phyloP scores from a whole-genome alignment of 208 protist species.

The Crithidia acanthocephali region DNA sequence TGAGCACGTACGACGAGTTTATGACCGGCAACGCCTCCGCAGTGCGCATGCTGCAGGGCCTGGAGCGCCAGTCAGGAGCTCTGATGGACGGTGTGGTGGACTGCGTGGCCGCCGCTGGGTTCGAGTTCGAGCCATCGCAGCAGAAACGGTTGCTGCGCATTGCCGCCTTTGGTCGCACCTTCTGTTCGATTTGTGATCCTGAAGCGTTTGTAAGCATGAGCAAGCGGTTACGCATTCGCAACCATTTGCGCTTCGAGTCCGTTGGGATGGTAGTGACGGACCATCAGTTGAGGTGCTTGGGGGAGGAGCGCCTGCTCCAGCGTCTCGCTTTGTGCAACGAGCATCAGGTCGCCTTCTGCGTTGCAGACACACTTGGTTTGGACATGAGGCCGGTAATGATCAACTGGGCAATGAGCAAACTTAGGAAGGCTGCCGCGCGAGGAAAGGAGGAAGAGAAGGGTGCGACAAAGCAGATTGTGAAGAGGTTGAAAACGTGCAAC shows the following conservation, averaged over 20 bases:
- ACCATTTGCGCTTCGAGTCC: constrained; percentile 66
- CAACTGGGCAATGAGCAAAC: constrained; percentile 94
- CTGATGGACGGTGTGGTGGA: constrained; percentile 83
- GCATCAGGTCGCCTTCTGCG: constrained; percentile 89
- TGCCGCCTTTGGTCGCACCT: constrained; percentile 94
- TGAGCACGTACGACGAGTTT: constrained; percentile 81
- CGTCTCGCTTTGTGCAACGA: constrained; percentile 76
- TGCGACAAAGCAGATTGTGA: constrained; percentile 46
- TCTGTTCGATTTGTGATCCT: constrained; percentile 84
- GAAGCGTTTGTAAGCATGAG: constrained; percentile 83
- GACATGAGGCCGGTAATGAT: constrained; percentile 81
- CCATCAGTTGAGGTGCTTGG: constrained; percentile 71
- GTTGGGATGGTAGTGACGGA: constrained; percentile 91
- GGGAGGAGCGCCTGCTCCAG: constrained; percentile 70
- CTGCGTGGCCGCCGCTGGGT: constrained; percentile 89
- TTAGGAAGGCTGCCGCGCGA: constrained; percentile 36
- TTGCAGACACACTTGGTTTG: constrained; percentile 71
- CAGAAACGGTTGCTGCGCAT: constrained; percentile 92
- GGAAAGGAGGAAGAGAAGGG: constrained; percentile 36
- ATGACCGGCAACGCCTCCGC: constrained; percentile 70
- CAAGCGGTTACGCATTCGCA: constrained; percentile 88
- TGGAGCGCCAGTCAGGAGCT: constrained; percentile 47
- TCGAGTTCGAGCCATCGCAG: constrained; percentile 75
- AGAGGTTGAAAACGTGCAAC: constrained; percentile 50
- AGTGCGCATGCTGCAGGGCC: constrained; percentile 69